Evolutionary conservation across 139 green algal species (phyloP), one percentile per base, ranked within the genome.

Genomic region (Ettlia oleoabundans): DNA sequence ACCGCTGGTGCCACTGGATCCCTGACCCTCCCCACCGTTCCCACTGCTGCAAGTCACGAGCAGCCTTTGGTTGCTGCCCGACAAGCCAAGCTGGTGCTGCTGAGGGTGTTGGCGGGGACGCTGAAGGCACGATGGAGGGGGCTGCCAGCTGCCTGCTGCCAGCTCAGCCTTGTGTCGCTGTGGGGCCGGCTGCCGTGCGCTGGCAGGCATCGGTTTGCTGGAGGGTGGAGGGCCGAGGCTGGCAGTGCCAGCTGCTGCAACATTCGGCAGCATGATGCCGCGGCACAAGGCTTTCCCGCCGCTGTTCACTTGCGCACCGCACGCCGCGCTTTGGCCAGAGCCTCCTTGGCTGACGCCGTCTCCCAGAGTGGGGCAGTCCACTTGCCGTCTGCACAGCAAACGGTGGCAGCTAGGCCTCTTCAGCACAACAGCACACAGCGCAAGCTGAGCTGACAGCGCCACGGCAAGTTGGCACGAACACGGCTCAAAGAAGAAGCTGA

Each of bases 301-400:
- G 19, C 35, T 5, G 33, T 9, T 55, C 28, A 80, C 75, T 71
- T 81, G 38, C 51, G 66, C 37, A 83, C 35, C n/a, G 58, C 47
- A 1, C 51, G 37, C 51, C 43, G 71, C 21, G 84, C 84, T 30
- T 61, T 42, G 3, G 82, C 62, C 10, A 87, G 32, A 2, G 53
- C 71, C 52, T 87, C 82, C n/a, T 70, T 42, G 1, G 82, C 77
- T 26, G 66, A 58, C 6, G 28, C 42, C 3, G 82, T 64, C 63
- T 84, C 47, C 85, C 82, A 90, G 32, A 90, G 82, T 2, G 81
- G 86, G 1, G 86, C 84, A 0, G 52, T 85, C 42, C 65, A 90
- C 43, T 87, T 84, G 64, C 71, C 79, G 53, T 84, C 79, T 84
- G 79, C 64, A 82, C n/a, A n/a, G n/a, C n/a, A n/a, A n/a, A n/a